Percentiles rank a stretch among this genome's conserved stretches.
Evolutionary conservation across 495 filamentous ascomycete species (phyloP).

Genomic region (Arthonia radiata): DNA sequence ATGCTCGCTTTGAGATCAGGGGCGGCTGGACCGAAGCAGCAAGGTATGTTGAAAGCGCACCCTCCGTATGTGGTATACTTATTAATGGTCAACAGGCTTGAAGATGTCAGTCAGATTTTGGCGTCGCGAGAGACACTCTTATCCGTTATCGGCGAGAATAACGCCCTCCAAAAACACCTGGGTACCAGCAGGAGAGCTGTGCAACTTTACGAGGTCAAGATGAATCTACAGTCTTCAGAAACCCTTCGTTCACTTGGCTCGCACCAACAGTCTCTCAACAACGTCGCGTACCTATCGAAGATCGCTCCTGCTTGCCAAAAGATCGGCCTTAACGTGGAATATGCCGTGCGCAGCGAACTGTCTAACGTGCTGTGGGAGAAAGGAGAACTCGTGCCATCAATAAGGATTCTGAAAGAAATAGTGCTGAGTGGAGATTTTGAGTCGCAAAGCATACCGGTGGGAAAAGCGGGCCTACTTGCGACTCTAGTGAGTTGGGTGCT

Average conservation of each 20-base stretch:
- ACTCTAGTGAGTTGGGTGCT: conserved; percentile 35
- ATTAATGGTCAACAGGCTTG: conserved; percentile 28
- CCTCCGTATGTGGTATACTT: neutral
- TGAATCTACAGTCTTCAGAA: conserved; percentile 28
- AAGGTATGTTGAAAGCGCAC: conserved; percentile 24
- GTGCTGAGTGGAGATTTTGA: conserved; percentile 33
- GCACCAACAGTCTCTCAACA: conserved; percentile 62
- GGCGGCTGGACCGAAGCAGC: conserved; percentile 56
- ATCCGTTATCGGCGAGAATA: conserved; percentile 47
- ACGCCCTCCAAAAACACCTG: conserved; percentile 30
- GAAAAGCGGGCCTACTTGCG: conserved; percentile 57
- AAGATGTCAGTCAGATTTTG: conserved; percentile 57
- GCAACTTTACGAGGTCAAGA: conserved; percentile 43
- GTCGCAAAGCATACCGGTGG: conserved; percentile 48
- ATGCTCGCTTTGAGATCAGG: conserved; percentile 35
- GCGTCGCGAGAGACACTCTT: conserved; percentile 62
- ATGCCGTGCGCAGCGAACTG: conserved; percentile 47
- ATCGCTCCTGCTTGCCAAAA: conserved; percentile 40
- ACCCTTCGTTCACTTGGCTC: conserved; percentile 51
- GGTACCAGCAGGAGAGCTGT: conserved; percentile 32
- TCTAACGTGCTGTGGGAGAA: conserved; percentile 88
- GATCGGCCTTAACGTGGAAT: conserved; percentile 49
- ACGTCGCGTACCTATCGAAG: conserved; percentile 53
- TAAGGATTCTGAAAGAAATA: conserved; percentile 60
- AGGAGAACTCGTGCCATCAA: conserved; percentile 75